These are phyloP conservation scores for Neospora caninum DNA, from an alignment of 169 alveolate species.

Conservation along the genomic window DNA sequence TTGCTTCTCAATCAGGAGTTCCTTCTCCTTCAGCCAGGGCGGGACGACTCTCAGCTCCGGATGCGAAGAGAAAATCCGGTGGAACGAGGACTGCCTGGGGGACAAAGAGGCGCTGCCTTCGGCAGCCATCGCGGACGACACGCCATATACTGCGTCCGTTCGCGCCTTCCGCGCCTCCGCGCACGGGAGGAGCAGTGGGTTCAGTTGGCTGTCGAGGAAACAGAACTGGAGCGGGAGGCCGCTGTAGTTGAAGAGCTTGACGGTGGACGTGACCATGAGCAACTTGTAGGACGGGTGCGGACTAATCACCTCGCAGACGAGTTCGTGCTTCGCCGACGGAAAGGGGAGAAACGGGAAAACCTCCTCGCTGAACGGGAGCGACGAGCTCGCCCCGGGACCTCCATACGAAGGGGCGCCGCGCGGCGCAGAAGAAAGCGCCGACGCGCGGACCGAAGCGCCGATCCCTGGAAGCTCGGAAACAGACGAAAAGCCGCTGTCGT, in stretches of 20 bases:
- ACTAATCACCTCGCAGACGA: constrained; percentile 81
- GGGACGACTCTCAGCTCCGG: constrained; percentile 49
- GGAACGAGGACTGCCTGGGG: background rate
- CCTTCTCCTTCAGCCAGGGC: constrained; percentile 53
- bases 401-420: background rate
- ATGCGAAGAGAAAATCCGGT: constrained; percentile 39
- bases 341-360: background rate
- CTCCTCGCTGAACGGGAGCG: background rate
- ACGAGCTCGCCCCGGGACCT: background rate
- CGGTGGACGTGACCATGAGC: constrained; percentile 82
- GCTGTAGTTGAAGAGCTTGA: constrained; percentile 80
- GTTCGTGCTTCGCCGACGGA: constrained; percentile 27
- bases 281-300: constrained; percentile 87
- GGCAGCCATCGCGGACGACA: constrained; percentile 38
- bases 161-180: constrained; percentile 46
- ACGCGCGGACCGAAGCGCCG: constrained; percentile 42
- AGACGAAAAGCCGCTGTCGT: background rate
- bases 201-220: constrained; percentile 76
- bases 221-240: constrained; percentile 84
- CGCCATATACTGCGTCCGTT: background rate
- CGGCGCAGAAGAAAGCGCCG: constrained; percentile 5
- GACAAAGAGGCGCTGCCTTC: constrained; percentile 18
- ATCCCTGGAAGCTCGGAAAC: background rate
- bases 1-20: background rate
- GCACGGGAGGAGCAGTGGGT: constrained; percentile 76